Percentiles rank a stretch among this genome's conserved stretches.
These are phyloP conservation scores for Xylaria flabelliformis DNA, from an alignment of 495 filamentous ascomycete species.

Conservation along the genomic window DNA sequence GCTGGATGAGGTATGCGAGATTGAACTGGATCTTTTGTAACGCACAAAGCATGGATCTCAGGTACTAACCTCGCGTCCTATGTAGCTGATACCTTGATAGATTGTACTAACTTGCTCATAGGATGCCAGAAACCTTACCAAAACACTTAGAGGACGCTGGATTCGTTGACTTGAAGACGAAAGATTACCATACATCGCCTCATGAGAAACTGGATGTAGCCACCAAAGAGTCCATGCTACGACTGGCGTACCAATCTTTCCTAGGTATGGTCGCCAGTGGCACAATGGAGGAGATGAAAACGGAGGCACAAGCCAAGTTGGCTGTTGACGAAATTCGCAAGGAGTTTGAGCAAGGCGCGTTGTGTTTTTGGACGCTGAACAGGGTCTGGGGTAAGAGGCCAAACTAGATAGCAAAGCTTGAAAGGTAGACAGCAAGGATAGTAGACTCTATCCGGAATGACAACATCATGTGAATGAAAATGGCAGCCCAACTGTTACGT, in stretches of 20 bases:
- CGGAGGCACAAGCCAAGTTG: constrained; percentile 7
- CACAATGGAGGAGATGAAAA: constrained; percentile 17
- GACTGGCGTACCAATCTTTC: constrained; percentile 12
- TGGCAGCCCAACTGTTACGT: not conserved
- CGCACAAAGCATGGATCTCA: constrained; percentile 12
- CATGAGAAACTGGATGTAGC: constrained; percentile 4
- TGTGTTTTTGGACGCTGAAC: constrained; percentile 16
- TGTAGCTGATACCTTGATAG: not conserved
- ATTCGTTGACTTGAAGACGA: constrained; percentile 3
- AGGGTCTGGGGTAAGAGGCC: constrained; percentile 21
- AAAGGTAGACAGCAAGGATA: not conserved
- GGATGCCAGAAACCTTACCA: constrained; percentile 20
- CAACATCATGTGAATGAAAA: not conserved
- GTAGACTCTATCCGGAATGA: not conserved
- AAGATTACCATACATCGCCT: constrained; percentile 12
- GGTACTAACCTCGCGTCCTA: not conserved
- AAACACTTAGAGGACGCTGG: constrained; percentile 16
- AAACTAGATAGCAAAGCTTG: not conserved
- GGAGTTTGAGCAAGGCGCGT: constrained; percentile 21
- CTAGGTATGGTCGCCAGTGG: constrained; percentile 20
- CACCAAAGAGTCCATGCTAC: constrained; percentile 22
- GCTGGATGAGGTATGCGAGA: constrained; percentile 15
- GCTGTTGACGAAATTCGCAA: constrained; percentile 16
- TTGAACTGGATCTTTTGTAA: constrained; percentile 16
- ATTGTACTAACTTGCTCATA: constrained; percentile 7